Percentiles rank a stretch among this genome's conserved stretches.
phyloP scores from a whole-genome alignment of 2,329 filamentous ascomycete species.

The Emydomyces testavorans region DNA sequence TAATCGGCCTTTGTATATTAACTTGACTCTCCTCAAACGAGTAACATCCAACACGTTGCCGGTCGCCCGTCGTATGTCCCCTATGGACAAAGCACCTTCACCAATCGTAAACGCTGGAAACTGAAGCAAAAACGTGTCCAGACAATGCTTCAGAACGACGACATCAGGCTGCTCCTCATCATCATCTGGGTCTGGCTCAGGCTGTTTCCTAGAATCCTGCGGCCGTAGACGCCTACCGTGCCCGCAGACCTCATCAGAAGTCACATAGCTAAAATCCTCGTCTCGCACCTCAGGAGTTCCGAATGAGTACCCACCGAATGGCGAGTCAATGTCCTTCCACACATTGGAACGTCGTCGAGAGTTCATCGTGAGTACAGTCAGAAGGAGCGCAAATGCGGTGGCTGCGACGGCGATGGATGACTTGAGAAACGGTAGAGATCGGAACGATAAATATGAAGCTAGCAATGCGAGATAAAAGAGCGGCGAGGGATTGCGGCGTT shows the following conservation, averaged over 20 bases:
- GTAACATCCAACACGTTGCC: constrained; percentile 29
- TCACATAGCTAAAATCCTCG: constrained; percentile 4
- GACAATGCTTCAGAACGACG: constrained; percentile 34
- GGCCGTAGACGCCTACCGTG: constrained; percentile 12
- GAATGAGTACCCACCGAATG: constrained; percentile 4
- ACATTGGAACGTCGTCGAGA: constrained; percentile 22
- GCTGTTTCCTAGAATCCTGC: not conserved
- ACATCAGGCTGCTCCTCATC: constrained; percentile 34
- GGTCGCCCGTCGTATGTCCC: constrained; percentile 32
- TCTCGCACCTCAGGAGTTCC: constrained; percentile 1
- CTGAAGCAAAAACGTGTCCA: constrained; percentile 32
- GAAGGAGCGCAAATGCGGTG: constrained; percentile 16
- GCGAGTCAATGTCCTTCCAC: constrained; percentile 3
- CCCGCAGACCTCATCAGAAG: constrained; percentile 12
- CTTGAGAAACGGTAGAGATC: constrained; percentile 14
- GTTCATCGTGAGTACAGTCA: constrained; percentile 25
- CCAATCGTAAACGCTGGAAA: constrained; percentile 40
- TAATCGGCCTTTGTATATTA: constrained; percentile 39
- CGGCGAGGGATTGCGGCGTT: constrained; percentile 10
- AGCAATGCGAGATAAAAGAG: constrained; percentile 11
- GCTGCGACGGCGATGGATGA: constrained; percentile 19
- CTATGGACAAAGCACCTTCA: constrained; percentile 35
- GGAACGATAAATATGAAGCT: not conserved
- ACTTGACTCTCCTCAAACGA: constrained; percentile 30
- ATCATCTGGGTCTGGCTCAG: not conserved